phyloP scores from a whole-genome alignment of 2,329 filamentous ascomycete species.

The Fusarium secorum region DNA sequence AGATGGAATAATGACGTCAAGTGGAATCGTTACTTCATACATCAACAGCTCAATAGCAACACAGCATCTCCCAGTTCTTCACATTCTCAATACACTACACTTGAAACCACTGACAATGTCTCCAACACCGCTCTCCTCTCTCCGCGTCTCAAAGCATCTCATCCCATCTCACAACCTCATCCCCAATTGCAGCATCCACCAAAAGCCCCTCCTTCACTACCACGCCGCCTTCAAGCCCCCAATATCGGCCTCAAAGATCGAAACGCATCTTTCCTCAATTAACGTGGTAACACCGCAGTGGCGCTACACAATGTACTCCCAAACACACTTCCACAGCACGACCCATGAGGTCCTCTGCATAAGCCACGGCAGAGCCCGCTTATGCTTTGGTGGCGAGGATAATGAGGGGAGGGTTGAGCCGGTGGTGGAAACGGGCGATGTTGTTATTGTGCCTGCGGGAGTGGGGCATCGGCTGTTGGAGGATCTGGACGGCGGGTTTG shows the following conservation, averaged over 20 bases:
- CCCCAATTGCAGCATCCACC: constrained; percentile 71
- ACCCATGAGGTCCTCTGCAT: constrained; percentile 73
- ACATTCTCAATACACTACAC: background rate
- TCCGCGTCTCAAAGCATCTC: constrained; percentile 64
- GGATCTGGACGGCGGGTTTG: constrained; percentile 62
- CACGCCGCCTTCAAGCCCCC: constrained; percentile 60
- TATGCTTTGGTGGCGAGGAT: constrained; percentile 72
- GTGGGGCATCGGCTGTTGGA: constrained; percentile 70
- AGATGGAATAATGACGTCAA: background rate
- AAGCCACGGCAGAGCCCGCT: constrained; percentile 61
- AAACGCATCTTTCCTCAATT: constrained; percentile 61
- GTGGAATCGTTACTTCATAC: background rate
- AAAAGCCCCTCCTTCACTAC: constrained; percentile 72
- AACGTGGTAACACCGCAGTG: constrained; percentile 69
- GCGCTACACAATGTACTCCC: constrained; percentile 73
- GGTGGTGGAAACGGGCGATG: constrained; percentile 65
- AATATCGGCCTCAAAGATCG: constrained; percentile 58
- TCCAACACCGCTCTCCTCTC: constrained; percentile 49
- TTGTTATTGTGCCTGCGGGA: constrained; percentile 71
- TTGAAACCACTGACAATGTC: constrained; percentile 1
- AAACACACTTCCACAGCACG: constrained; percentile 72
- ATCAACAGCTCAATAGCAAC: fast-evolving
- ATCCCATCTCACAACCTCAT: constrained; percentile 65
- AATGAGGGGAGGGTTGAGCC: constrained; percentile 66
- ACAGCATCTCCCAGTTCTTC: fast-evolving